phyloP scores from a whole-genome alignment of 2,329 filamentous ascomycete species.

The Rhinocladiella similis region DNA sequence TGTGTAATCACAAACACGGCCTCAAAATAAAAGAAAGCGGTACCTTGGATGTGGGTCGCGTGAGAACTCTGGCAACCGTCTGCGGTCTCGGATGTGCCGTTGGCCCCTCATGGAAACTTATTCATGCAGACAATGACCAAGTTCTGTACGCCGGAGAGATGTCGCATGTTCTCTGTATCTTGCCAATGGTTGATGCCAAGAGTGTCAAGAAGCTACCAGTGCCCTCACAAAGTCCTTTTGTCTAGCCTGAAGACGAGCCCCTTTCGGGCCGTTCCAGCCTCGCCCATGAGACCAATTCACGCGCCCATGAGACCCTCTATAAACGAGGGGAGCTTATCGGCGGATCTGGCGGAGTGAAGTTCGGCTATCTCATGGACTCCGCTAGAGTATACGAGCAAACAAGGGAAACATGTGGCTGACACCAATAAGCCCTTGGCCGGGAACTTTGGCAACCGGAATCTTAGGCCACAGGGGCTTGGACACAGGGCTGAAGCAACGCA shows the following conservation, averaged over 20 bases:
- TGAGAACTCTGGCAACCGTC: too few relatives aligned
- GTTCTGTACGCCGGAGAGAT: too few relatives aligned
- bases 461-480: not conserved
- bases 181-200: not conserved
- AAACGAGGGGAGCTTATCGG: not conserved
- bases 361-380: conserved; percentile 19
- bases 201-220: not conserved
- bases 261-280: conserved; percentile 16
- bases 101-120: too few relatives aligned
- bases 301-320: conserved; percentile 4
- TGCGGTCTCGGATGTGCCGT: too few relatives aligned
- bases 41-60: too few relatives aligned
- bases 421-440: conserved; percentile 1
- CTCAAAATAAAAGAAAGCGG: too few relatives aligned
- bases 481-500: not conserved
- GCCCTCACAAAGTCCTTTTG: not conserved
- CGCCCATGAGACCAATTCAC: conserved; percentile 1
- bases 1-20: too few relatives aligned
- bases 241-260: conserved; percentile 1
- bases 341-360: not conserved
- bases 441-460: not conserved
- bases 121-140: too few relatives aligned
- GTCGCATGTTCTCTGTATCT: too few relatives aligned
- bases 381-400: not conserved
- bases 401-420: conserved; percentile 9